Base-by-base conservation (phyloP, 1,284 basidiomycete species). In the Ceratobasidium sp. region DNA sequence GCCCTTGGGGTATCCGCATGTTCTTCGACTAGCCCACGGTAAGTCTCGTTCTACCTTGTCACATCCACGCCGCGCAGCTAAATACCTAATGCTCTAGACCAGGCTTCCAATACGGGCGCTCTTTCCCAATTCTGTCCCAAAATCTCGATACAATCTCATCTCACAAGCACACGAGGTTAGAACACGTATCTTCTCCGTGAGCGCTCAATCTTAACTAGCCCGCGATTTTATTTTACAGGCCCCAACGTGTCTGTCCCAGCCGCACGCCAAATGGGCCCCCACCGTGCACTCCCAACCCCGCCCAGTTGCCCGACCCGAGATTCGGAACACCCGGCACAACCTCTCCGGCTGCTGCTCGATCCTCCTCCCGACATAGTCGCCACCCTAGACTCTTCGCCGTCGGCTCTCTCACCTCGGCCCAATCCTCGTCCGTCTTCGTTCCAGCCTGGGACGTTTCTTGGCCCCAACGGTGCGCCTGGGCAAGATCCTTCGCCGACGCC, bases 241-340 rank as follows among this genome's bases (percentile, higher is more conserved):
- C 54, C 54, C 12, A n/a, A 3, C 54, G 50, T 66, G 65, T 66
- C 65, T 2, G 65, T 44, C 23, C 65, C 65, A 16, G 65, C 67
- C 16, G 65, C 65, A 30, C 67, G 67, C 67, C 67, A 50, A 27
- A 69, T 69, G 67, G 67, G 67, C 48, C 67, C 67, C 48, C 67
- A 50, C 33, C 67, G 67, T 38, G 67, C 67, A 14, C 67, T 69
- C 50, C 67, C 67, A n/a, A 69, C 67, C 7, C 67, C 67, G 6
- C 67, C 65, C 16, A 66, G 46, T 50, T 30, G 65, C 20, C 57
- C 48, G 48, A 50, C 35, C 10, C n/a, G 44, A 41, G 38, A 66
- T 14, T 30, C 65, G 7, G 65, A 52, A n/a, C 55, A 57, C n/a
- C 55, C 38, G 8, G 8, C 8, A 8, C 38, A 54, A 54, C 23